Evolutionary conservation across 805 yeast species (phyloP).

Genomic region (Sungouiozyma ichnusensis): DNA sequence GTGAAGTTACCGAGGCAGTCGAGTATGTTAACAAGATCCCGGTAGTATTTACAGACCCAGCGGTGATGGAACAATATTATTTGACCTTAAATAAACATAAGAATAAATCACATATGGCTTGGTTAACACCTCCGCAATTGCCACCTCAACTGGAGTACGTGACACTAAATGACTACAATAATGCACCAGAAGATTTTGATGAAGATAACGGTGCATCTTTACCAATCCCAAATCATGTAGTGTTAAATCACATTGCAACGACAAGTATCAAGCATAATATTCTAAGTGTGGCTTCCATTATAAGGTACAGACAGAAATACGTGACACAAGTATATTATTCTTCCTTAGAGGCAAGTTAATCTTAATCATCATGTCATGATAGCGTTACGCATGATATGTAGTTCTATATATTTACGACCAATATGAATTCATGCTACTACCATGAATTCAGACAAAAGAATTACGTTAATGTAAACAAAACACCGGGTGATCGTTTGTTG

Average conservation of each 20-base stretch:
- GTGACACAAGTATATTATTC: conserved; percentile 87
- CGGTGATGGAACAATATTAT: conserved; percentile 78
- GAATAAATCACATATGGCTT: conserved; percentile 43
- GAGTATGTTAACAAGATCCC: conserved; percentile 62
- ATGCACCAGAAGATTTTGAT: conserved; percentile 12
- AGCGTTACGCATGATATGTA: too few relatives aligned
- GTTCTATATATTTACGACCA: too few relatives aligned
- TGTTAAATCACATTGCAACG: conserved; percentile 87
- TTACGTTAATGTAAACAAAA: too few relatives aligned
- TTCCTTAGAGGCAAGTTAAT: conserved; percentile 32
- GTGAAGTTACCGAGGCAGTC: conserved; percentile 19
- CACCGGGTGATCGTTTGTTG: too few relatives aligned
- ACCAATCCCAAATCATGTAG: conserved; percentile 91
- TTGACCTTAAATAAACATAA: conserved; percentile 50
- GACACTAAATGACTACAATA: conserved; percentile 60
- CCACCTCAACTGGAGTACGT: conserved; percentile 96
- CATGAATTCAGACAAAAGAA: too few relatives aligned
- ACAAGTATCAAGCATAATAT: conserved; percentile 89
- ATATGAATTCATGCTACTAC: too few relatives aligned
- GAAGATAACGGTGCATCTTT: conserved; percentile 37
- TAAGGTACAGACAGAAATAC: conserved; percentile 77
- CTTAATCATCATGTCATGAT: too few relatives aligned
- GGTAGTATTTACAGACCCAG: conserved; percentile 72
- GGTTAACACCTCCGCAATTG: conserved; percentile 83
- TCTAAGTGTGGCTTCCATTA: conserved; percentile 82